A percentile compares a stretch with the other conserved stretches of the same genome.
Evolutionary conservation across 1,284 basidiomycete species (phyloP).

Genomic region (Ustanciosporium gigantosporum): DNA sequence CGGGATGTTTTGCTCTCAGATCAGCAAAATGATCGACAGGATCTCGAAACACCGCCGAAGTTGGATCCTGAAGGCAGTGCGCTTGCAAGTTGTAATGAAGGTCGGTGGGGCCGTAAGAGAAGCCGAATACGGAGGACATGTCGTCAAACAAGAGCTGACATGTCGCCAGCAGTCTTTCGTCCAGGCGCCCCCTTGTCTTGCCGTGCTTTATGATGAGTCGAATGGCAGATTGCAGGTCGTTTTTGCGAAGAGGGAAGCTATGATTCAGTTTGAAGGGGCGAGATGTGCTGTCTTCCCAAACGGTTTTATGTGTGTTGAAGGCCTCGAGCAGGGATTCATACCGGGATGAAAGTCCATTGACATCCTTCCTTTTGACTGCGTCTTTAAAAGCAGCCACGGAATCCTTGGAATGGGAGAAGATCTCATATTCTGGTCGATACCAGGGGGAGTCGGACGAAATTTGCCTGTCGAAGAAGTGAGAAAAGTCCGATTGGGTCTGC

Average conservation of each 20-base stretch:
- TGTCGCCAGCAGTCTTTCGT: background rate
- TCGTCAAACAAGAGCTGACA: slow-evolving; percentile 26
- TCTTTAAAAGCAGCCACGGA: slow-evolving; percentile 7
- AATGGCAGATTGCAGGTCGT: slow-evolving; percentile 21
- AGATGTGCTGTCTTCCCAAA: background rate
- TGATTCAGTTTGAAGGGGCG: background rate
- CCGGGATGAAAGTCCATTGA: slow-evolving; percentile 2
- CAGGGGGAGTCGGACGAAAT: background rate
- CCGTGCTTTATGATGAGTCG: slow-evolving; percentile 6
- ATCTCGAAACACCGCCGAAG: background rate
- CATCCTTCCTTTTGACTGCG: slow-evolving; percentile 2
- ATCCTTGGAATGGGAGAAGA: slow-evolving; percentile 4
- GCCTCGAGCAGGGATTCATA: slow-evolving; percentile 10
- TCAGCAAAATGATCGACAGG: slow-evolving; percentile 6
- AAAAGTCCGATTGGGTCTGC: no score
- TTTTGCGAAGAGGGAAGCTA: slow-evolving; percentile 22
- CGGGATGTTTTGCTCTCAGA: slow-evolving; percentile 13
- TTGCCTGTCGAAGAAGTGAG: slow-evolving; percentile 25
- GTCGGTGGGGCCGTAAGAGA: slow-evolving; percentile 12
- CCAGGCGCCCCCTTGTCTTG: slow-evolving; percentile 2
- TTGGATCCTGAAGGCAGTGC: slow-evolving; percentile 2
- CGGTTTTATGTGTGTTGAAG: slow-evolving; percentile 3
- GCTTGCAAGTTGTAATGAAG: slow-evolving; percentile 22
- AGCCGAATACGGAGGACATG: slow-evolving; percentile 18
- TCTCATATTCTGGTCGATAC: slow-evolving; percentile 8